A percentile compares a stretch with the other conserved stretches of the same genome.
These are phyloP conservation scores for Hyphopichia wangnamkhiaoensis DNA, from an alignment of 1,139 yeast genomes.

Conservation along the genomic window DNA sequence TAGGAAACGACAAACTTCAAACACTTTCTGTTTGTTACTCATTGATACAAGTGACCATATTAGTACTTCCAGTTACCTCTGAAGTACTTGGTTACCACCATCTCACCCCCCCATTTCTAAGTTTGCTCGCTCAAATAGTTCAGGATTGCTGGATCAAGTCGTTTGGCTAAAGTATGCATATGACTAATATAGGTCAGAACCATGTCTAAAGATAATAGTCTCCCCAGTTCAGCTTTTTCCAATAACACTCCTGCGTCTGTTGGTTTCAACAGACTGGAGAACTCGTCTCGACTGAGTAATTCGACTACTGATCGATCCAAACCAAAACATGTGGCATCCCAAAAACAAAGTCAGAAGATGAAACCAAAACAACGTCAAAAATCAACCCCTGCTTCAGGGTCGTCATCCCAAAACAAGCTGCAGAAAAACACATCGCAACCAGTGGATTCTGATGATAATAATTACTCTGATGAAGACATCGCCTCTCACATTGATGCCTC, in stretches of 20 bases:
- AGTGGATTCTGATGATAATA: background rate
- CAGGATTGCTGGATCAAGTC: background rate
- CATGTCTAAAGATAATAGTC: background rate
- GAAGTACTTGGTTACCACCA: too few relatives aligned
- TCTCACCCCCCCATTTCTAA: too few relatives aligned
- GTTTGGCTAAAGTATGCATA: background rate
- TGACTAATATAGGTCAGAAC: background rate
- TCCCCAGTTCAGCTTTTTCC: background rate
- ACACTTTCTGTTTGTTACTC: too few relatives aligned
- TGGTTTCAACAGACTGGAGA: background rate
- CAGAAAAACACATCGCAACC: too few relatives aligned
- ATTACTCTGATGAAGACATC: background rate
- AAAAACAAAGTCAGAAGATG: constrained; percentile 2
- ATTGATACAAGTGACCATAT: too few relatives aligned
- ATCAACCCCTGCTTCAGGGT: too few relatives aligned
- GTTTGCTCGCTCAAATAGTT: too few relatives aligned
- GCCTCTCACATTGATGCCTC: background rate
- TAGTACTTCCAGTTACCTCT: background rate
- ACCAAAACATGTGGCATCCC: background rate
- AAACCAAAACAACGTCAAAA: constrained; percentile 1
- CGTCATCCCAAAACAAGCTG: too few relatives aligned
- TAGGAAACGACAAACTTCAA: too few relatives aligned
- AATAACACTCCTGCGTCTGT: background rate
- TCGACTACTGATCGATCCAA: background rate
- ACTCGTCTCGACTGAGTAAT: background rate